phyloP scores from a whole-genome alignment of 2,329 filamentous ascomycete species.

The Trichoderma breve region DNA sequence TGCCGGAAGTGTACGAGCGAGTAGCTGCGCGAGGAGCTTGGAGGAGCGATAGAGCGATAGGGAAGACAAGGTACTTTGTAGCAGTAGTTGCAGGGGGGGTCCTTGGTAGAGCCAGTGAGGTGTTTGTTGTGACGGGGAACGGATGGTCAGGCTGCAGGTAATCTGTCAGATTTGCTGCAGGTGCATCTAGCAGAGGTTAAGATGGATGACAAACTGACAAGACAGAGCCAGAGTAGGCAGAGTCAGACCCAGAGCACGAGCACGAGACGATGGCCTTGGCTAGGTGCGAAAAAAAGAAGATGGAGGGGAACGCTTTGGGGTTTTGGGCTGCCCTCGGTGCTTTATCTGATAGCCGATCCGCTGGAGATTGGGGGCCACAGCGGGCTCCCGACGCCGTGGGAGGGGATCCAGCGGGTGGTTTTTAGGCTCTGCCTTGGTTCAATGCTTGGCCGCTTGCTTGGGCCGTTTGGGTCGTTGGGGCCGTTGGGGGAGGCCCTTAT shows the following conservation, averaged over 20 bases:
- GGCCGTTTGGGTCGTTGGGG: background rate
- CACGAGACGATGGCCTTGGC: too few relatives aligned
- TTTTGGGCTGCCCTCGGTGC: background rate
- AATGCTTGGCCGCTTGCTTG: background rate
- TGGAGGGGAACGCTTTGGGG: background rate
- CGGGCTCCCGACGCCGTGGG: background rate
- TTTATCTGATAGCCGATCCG: slow-evolving; percentile 5
- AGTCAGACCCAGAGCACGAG: background rate
- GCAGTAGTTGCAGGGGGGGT: background rate
- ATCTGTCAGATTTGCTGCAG: slow-evolving; percentile 3
- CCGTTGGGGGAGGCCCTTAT: background rate
- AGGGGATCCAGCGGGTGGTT: background rate
- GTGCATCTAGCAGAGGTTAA: background rate
- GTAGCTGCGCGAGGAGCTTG: background rate
- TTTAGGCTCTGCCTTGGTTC: background rate
- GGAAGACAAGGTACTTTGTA: background rate
- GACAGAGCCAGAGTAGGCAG: background rate
- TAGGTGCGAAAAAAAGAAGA: background rate
- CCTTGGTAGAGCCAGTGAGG: background rate
- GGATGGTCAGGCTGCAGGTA: background rate
- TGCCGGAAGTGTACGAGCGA: background rate
- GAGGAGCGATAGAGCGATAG: background rate
- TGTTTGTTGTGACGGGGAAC: background rate
- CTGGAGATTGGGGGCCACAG: background rate
- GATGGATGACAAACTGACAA: background rate